Base-by-base conservation (phyloP, 1,139 yeast genomes). In the Komagataea norvegica region DNA sequence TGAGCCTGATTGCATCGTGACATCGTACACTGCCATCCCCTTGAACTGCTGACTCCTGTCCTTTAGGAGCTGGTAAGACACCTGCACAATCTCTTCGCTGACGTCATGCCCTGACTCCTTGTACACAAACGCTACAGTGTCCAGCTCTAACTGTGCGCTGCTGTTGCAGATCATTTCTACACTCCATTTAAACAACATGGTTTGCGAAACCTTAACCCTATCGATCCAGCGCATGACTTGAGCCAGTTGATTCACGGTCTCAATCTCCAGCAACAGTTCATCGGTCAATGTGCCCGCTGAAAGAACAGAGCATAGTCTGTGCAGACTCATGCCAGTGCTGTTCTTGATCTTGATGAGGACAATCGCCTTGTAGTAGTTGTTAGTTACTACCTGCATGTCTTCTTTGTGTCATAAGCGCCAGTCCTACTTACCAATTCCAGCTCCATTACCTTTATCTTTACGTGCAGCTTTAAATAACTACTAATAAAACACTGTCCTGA, bases 341-440 rank as follows among this genome's bases (percentile, higher is more conserved):
- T 36, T 36, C 27, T 36, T 36, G 8, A 19, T 13, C 27, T 36
- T 36, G 24, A 36, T 36, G 29, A 36, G 31, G 17, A 34, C 38
- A n/a, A 36, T 7, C 11, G 38, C 38, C 38, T 36, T 8, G 9
- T 19, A 13, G 2, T 29, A 10, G 8, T 11, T 6, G 22, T 28
- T 28, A 28, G 26, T 24, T 3, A 10, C 5, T 2, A 7, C 26
- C 3, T 24, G n/a, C n/a, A n/a, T n/a, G n/a, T n/a, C n/a, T n/a
- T n/a, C n/a, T n/a, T n/a, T n/a, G n/a, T 14, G 14, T 8, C 26
- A 24, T 14, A 24, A 24, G 13, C 26, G 7, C 26, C 14, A 11
- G 6, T 14, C 6, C 26, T 24, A 24, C 26, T 24, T 14, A 24
- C 26, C 26, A 24, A 24, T n/a, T 11, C 14, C 14, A 24, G 13